These are phyloP conservation scores for Populus hybrid DNA, from an alignment of 441 rosid genomes.

Conservation along the genomic window DNA sequence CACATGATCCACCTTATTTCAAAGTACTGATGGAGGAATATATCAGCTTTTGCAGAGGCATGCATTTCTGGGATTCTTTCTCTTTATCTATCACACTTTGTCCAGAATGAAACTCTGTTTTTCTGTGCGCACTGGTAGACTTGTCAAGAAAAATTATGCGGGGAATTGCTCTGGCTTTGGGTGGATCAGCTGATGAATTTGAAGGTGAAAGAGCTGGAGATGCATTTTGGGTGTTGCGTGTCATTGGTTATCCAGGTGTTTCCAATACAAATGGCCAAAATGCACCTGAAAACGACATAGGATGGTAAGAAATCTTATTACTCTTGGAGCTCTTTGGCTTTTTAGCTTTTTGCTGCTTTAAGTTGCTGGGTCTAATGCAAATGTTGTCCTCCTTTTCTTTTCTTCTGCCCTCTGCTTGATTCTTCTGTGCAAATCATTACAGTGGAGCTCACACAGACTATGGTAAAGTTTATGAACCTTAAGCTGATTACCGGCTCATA, in stretches of 20 bases:
- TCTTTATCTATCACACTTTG: not conserved
- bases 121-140: constrained; percentile 33
- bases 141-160: constrained; percentile 74
- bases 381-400: not conserved
- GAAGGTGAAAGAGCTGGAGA: constrained; percentile 74
- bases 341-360: not conserved
- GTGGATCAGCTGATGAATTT: constrained; percentile 62
- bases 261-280: constrained; percentile 32
- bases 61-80: constrained; percentile 2
- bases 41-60: constrained; percentile 61
- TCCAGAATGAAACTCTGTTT: constrained; percentile 1
- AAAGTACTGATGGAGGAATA: constrained; percentile 67
- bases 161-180: constrained; percentile 67
- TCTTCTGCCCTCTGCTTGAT: constrained; percentile 5
- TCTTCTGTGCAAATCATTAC: constrained; percentile 19
- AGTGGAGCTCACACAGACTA: constrained; percentile 90
- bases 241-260: constrained; percentile 73
- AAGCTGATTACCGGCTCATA: not conserved
- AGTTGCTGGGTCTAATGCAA: constrained; percentile 9
- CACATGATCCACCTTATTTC: constrained; percentile 50
- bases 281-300: constrained; percentile 48
- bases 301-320: constrained; percentile 55
- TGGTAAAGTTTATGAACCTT: constrained; percentile 40
- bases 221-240: constrained; percentile 80
- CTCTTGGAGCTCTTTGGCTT: not conserved